phyloP scores from a whole-genome alignment of 441 rosid species.

The Theobroma grandiflorum region DNA sequence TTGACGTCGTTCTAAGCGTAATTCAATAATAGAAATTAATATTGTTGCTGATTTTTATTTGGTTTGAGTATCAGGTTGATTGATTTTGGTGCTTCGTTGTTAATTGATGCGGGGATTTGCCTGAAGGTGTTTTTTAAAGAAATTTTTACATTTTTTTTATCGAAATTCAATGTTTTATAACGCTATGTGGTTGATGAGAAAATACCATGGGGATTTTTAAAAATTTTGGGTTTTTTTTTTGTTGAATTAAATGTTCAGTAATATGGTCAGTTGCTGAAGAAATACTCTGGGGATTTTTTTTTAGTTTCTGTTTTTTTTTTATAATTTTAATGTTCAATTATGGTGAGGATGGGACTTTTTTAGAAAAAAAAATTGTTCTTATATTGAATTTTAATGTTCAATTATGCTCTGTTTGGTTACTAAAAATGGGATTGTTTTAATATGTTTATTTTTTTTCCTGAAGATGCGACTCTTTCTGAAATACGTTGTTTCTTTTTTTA shows the following conservation, averaged over 20 bases:
- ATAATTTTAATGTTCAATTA: neutral
- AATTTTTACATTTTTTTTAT: neutral
- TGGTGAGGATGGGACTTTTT: neutral
- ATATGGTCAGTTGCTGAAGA: neutral
- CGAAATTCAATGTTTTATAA: neutral
- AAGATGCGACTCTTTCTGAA: neutral
- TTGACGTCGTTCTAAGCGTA: neutral
- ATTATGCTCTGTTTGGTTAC: neutral
- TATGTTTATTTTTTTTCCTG: neutral
- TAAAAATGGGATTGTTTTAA: neutral
- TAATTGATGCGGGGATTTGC: slow-evolving; percentile 21
- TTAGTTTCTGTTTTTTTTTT: neutral
- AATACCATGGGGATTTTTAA: neutral
- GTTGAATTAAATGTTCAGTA: neutral
- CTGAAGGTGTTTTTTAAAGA: slow-evolving; percentile 12
- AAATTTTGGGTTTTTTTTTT: neutral
- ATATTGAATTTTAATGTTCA: neutral
- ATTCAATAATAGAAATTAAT: neutral
- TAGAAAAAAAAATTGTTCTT: neutral
- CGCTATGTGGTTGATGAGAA: slow-evolving; percentile 21
- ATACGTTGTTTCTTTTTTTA: neutral
- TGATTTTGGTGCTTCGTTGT: slow-evolving; percentile 1
- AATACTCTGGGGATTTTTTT: neutral
- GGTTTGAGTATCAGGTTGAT: slow-evolving; percentile 9
- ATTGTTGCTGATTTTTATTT: neutral